A percentile compares a stretch with the other conserved stretches of the same genome.
Evolutionary conservation across 1,284 basidiomycete genomes (phyloP).

Genomic region (Cerioporus squamosus): DNA sequence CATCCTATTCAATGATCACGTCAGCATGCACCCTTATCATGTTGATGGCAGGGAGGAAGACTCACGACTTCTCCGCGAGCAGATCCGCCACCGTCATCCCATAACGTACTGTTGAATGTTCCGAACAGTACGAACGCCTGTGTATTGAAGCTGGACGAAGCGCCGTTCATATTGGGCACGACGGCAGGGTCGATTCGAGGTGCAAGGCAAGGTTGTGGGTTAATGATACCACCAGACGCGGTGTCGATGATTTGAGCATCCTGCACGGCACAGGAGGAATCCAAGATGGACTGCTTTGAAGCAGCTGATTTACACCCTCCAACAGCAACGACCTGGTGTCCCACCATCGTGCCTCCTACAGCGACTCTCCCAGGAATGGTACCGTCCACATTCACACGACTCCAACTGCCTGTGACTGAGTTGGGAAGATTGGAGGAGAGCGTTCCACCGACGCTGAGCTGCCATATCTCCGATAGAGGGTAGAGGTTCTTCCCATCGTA

Average conservation of each 20-base stretch:
- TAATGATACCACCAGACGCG: conserved; percentile 38
- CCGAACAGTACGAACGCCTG: conserved; percentile 75
- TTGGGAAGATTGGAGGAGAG: conserved; percentile 68
- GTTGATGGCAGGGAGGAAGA: conserved; percentile 11
- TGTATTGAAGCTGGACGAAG: conserved; percentile 57
- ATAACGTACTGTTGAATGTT: conserved; percentile 60
- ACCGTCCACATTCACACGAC: conserved; percentile 43
- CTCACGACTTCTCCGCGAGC: conserved; percentile 72
- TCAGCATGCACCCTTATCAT: neutral
- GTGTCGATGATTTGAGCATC: conserved; percentile 60
- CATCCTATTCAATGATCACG: conserved; percentile 44
- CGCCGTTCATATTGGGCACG: conserved; percentile 61
- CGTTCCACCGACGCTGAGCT: conserved; percentile 66
- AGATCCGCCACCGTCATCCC: conserved; percentile 67
- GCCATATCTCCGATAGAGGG: conserved; percentile 69
- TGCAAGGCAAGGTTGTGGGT: conserved; percentile 62
- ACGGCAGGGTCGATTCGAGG: conserved; percentile 66
- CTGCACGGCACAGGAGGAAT: conserved; percentile 56
- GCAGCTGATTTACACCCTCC: conserved; percentile 59
- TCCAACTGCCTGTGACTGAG: conserved; percentile 60
- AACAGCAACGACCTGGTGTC: conserved; percentile 48
- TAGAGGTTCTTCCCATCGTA: conserved; percentile 49
- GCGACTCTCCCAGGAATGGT: conserved; percentile 53
- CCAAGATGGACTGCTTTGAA: conserved; percentile 30
- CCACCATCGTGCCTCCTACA: conserved; percentile 48